phyloP scores from a whole-genome alignment of 495 filamentous ascomycete genomes.

The Xylaria castorea region DNA sequence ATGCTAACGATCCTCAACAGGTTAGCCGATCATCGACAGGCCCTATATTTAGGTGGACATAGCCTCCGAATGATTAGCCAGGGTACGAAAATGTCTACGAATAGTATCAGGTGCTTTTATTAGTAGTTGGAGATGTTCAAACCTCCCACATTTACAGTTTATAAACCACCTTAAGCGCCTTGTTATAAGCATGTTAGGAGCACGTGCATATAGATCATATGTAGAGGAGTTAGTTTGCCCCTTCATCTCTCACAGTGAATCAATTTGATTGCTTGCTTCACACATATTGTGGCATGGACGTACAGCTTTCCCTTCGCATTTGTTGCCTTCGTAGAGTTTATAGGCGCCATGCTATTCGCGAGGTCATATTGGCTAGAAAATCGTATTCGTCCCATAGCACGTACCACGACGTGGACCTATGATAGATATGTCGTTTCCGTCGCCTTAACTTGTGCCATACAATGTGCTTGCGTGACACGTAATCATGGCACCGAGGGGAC shows the following conservation, averaged over 20 bases:
- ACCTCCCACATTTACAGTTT: not conserved
- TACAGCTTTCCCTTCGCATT: not conserved
- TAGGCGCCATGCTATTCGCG: not conserved
- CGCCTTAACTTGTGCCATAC: not conserved
- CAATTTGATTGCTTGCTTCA: not conserved
- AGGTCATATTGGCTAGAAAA: not conserved
- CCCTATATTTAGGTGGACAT: constrained; percentile 14
- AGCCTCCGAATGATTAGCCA: constrained; percentile 3
- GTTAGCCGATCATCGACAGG: not conserved
- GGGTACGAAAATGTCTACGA: not conserved
- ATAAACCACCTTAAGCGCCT: not conserved
- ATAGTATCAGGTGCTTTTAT: not conserved
- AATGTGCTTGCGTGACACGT: constrained; percentile 14
- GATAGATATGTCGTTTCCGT: not conserved
- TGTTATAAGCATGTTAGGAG: constrained; percentile 11
- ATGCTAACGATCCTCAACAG: not conserved
- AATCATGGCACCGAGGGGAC: not conserved
- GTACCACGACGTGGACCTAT: constrained; percentile 3
- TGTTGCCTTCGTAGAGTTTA: not conserved
- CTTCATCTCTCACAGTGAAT: not conserved
- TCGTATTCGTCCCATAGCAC: constrained; percentile 2
- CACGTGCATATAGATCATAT: constrained; percentile 1
- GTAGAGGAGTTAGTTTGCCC: not conserved
- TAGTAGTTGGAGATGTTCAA: not conserved
- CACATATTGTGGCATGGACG: not conserved